phyloP scores from a whole-genome alignment of 73 alveolate genomes.

The Tetrahymena elliotti region DNA sequence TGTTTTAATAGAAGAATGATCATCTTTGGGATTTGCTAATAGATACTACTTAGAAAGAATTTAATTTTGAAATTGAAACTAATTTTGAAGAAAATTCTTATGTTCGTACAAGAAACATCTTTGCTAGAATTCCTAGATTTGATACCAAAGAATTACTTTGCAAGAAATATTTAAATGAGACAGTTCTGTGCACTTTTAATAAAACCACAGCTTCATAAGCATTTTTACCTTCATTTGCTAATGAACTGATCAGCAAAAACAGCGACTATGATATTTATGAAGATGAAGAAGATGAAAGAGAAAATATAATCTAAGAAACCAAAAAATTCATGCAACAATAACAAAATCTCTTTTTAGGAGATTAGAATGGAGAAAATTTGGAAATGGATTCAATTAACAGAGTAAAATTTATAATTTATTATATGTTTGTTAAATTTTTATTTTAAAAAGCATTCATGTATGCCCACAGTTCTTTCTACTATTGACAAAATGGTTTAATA shows the following conservation, averaged over 20 bases:
- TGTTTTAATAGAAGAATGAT: slow-evolving; percentile 66
- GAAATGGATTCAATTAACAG: slow-evolving; percentile 4
- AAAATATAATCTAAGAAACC: neutral
- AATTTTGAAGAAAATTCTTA: slow-evolving; percentile 53
- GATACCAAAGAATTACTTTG: neutral
- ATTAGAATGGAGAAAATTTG: neutral
- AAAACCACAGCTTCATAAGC: neutral
- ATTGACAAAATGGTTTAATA: slow-evolving; percentile 66
- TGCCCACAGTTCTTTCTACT: slow-evolving; percentile 73
- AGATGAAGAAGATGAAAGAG: neutral
- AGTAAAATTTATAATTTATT: neutral
- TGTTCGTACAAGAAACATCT: neutral
- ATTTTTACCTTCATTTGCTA: neutral
- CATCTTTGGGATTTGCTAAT: slow-evolving; percentile 67
- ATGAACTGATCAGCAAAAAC: slow-evolving; percentile 2
- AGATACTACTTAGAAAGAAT: slow-evolving; percentile 53
- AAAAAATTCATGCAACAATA: neutral
- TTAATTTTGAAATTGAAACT: slow-evolving; percentile 88
- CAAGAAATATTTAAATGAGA: neutral
- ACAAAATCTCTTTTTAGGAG: neutral
- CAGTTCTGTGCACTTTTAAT: neutral
- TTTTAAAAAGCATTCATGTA: slow-evolving; percentile 45
- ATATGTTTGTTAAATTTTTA: neutral
- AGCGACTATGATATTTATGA: neutral
- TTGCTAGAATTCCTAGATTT: neutral